Percentiles rank a stretch among this genome's conserved stretches.
These are phyloP conservation scores for Delitschia confertaspora DNA, from an alignment of 495 filamentous ascomycete species.

Conservation along the genomic window DNA sequence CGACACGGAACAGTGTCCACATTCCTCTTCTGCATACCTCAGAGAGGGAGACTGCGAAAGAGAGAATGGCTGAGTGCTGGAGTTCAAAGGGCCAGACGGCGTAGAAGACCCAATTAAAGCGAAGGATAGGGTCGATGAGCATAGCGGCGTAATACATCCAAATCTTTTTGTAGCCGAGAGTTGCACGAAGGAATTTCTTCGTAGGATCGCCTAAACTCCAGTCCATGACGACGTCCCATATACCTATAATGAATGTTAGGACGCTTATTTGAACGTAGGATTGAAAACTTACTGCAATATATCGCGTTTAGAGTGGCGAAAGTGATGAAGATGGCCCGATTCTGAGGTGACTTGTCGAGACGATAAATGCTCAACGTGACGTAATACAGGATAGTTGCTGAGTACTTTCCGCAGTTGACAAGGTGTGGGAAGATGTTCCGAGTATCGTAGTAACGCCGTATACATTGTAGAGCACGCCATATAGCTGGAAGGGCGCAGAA, in stretches of 20 bases:
- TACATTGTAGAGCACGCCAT: slow-evolving; percentile 82
- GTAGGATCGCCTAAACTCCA: slow-evolving; percentile 77
- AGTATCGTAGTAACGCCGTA: slow-evolving; percentile 83
- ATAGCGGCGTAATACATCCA: slow-evolving; percentile 84
- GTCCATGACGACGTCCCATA: slow-evolving; percentile 98
- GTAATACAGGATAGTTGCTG: slow-evolving; percentile 72
- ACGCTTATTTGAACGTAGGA: background rate
- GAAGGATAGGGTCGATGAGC: slow-evolving; percentile 73
- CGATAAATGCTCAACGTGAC: slow-evolving; percentile 71
- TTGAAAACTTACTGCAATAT: slow-evolving; percentile 57
- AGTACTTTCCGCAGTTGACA: slow-evolving; percentile 86
- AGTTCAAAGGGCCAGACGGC: slow-evolving; percentile 66
- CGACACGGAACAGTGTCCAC: slow-evolving; percentile 87
- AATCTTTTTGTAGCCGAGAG: slow-evolving; percentile 62
- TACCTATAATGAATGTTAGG: slow-evolving; percentile 14
- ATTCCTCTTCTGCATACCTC: slow-evolving; percentile 77
- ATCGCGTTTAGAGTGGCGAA: slow-evolving; percentile 71
- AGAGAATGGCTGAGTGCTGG: slow-evolving; percentile 70
- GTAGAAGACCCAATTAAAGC: slow-evolving; percentile 95
- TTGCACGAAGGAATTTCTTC: slow-evolving; percentile 64
- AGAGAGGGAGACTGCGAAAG: slow-evolving; percentile 63
- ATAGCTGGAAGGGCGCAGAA: slow-evolving; percentile 75
- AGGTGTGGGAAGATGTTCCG: slow-evolving; percentile 83
- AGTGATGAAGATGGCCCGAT: slow-evolving; percentile 63
- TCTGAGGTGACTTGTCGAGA: slow-evolving; percentile 49